Evolutionary conservation across 192 early-diverging fungal species (phyloP).

Genomic region (Coemansia sp.): DNA sequence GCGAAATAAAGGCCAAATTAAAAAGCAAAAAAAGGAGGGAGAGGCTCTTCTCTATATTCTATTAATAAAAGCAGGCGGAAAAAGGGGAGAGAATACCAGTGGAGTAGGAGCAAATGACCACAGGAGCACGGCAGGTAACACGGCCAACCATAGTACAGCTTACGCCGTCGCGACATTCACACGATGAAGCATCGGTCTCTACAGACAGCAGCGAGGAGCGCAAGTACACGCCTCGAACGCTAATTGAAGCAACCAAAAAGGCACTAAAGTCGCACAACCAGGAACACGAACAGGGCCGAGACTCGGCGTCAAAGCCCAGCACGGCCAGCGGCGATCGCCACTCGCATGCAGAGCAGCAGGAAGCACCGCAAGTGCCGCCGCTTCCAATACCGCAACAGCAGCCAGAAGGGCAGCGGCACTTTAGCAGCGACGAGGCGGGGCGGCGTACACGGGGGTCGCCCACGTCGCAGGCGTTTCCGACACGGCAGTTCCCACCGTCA

Average conservation of each 20-base stretch:
- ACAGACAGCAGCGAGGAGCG: conserved; percentile 4
- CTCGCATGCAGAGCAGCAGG: background rate
- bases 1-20: no score
- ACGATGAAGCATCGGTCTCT: background rate
- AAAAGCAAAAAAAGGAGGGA: background rate
- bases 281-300: conserved; percentile 38
- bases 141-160: conserved; percentile 45
- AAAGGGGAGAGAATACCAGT: background rate
- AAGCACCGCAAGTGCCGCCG: conserved; percentile 8
- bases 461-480: background rate
- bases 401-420: conserved; percentile 10
- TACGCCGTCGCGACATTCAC: conserved; percentile 11
- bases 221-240: conserved; percentile 37
- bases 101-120: conserved; percentile 2
- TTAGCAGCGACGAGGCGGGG: background rate
- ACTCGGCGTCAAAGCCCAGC: conserved; percentile 11
- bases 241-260: conserved; percentile 35
- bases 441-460: conserved; percentile 3
- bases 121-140: background rate
- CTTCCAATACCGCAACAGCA: conserved; percentile 3
- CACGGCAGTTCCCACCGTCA: background rate
- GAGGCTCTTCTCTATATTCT: background rate
- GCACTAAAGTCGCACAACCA: conserved; percentile 12
- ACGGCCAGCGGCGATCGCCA: conserved; percentile 3
- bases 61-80: background rate